Evolutionary conservation across 2,329 filamentous ascomycete genomes (phyloP).

Genomic region (Trichoderma polysporum): DNA sequence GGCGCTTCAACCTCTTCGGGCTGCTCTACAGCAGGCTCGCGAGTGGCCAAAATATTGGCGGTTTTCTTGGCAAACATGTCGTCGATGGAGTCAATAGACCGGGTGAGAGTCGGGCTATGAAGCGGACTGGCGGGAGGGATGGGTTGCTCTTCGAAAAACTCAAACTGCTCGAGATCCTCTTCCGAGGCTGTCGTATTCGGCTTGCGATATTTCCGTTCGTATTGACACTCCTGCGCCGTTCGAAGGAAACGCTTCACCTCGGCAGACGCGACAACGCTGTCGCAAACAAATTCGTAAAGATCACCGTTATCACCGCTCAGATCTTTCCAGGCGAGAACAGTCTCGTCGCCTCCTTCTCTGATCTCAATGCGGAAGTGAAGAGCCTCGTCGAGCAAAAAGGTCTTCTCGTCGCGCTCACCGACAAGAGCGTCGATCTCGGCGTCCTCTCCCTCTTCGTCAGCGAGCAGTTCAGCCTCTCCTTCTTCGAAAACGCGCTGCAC

Average conservation of each 20-base stretch:
- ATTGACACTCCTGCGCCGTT: constrained; percentile 88
- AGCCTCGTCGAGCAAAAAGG: constrained; percentile 89
- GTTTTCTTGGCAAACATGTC: constrained; percentile 53
- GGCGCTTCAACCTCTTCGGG: constrained; percentile 26
- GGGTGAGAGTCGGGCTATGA: constrained; percentile 56
- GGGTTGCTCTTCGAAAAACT: constrained; percentile 66
- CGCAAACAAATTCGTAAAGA: constrained; percentile 97
- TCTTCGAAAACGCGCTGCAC: constrained; percentile 96
- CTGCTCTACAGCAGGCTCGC: constrained; percentile 39
- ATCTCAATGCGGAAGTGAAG: constrained; percentile 84
- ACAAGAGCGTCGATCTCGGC: constrained; percentile 70
- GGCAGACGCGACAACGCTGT: constrained; percentile 64
- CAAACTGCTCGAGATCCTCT: constrained; percentile 77
- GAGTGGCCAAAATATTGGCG: constrained; percentile 49
- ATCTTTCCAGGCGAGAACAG: constrained; percentile 91
- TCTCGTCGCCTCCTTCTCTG: constrained; percentile 75
- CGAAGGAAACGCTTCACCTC: constrained; percentile 79
- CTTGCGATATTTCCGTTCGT: constrained; percentile 90
- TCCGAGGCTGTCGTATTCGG: constrained; percentile 77
- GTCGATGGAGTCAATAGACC: constrained; percentile 58
- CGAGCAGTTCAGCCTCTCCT: constrained; percentile 87
- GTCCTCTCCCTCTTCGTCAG: constrained; percentile 86
- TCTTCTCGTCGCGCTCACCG: constrained; percentile 92
- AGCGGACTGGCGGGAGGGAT: constrained; percentile 65
- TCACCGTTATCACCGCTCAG: constrained; percentile 91